Base-by-base conservation (phyloP, 2,329 filamentous ascomycete genomes). In the Stemphylium lycopersici region DNA sequence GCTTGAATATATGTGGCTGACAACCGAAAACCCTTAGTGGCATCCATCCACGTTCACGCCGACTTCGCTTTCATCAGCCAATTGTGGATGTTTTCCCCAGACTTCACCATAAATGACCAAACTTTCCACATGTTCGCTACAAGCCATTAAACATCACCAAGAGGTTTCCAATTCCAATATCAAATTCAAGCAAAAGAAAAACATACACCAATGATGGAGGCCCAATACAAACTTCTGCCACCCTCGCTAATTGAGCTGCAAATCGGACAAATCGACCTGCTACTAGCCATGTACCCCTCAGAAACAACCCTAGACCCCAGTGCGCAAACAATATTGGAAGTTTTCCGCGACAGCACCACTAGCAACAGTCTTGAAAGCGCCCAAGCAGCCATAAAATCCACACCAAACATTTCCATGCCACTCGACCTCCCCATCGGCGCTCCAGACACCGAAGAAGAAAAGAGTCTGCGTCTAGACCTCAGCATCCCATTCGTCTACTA, bases 271-370 rank as follows among this genome's bases (percentile, higher is more conserved):
- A 59, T 71, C 34, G 68, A 71, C 44, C 60, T 71, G 13, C 37
- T 71, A 20, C 48, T 64, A 31, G 66, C 68, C 2, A 71, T 71
- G 68, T 71, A 69, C 34, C 67, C 63, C 3, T 63, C 65, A 3
- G 66, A 69, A 6, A 48, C 62, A 5, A 39, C 11, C 6, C 49
- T 69, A 16, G 59, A 63, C 3, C 46, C 54, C 3, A 16, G 42
- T 5, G 54, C 58, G 2, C 31, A 53, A 15, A 29, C 40, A 1
- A 22, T 47, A 2, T 49, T 71, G 3, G 51, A 64, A 24, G 22
- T n/a, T 0, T 34, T 71, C 10, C 59, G 65, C 26, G 29, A 32
- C 6, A 11, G 24, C 3, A n/a, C 53, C 18, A 38, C 49, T 22
- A 26, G 26, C 6, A 11, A 18, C 3, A n/a, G 52, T 15, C 36